Conservation (phyloP, 805 yeast species). For the Metschnikowia kofuensis region DNA sequence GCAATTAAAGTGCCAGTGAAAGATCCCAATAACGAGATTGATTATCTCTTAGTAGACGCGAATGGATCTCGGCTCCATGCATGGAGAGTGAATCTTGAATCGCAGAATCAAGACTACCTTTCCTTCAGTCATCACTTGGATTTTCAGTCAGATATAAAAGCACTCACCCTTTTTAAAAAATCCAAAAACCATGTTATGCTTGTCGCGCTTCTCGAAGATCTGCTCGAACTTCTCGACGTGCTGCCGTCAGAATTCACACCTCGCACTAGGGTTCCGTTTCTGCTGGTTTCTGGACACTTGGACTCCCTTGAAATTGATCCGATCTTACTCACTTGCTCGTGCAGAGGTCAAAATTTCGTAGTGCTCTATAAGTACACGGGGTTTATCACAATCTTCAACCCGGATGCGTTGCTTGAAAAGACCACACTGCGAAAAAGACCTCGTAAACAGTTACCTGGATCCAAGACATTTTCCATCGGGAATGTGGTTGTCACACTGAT, state of each 20-base stretch:
- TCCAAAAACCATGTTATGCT: not conserved
- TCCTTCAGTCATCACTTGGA: not conserved
- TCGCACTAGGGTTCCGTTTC: not conserved
- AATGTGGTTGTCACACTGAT: constrained; percentile 12
- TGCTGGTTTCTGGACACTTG: constrained; percentile 3
- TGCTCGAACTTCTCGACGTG: not conserved
- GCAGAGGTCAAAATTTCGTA: not conserved
- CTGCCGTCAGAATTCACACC: not conserved
- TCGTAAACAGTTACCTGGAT: not conserved
- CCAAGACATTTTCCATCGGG: constrained; percentile 14
- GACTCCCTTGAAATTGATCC: constrained; percentile 7
- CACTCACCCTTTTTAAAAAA: not conserved
- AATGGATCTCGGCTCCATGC: not conserved
- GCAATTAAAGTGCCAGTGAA: not conserved
- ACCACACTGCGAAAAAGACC: not conserved
- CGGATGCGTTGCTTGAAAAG: not conserved
- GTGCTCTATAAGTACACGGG: constrained; percentile 9
- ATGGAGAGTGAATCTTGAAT: not conserved
- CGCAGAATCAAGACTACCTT: not conserved
- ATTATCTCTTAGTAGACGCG: not conserved
- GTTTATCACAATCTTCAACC: constrained; percentile 8
- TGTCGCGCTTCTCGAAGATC: not conserved
- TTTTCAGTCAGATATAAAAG: not conserved
- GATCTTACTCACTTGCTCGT: not conserved
- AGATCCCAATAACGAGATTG: not conserved